These are phyloP conservation scores for Mikania micrantha DNA, from an alignment of 129 eudicot species.

Conservation along the genomic window DNA sequence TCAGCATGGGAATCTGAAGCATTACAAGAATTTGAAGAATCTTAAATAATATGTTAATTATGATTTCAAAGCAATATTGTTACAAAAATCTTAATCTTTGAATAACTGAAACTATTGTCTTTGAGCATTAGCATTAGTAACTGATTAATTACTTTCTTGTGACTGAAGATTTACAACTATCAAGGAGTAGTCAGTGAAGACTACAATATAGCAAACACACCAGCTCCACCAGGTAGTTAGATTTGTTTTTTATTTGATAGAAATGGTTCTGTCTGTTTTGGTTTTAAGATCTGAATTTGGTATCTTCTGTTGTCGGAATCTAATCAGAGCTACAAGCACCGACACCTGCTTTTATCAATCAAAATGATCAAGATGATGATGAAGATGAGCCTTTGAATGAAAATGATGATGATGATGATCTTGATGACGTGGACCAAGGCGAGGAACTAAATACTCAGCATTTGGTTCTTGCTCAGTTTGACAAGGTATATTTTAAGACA, in stretches of 20 bases:
- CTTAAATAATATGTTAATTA: neutral
- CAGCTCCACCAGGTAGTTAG: slow-evolving; percentile 71
- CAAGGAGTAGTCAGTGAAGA: slow-evolving; percentile 97
- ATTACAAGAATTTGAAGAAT: neutral
- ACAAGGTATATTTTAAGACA: slow-evolving; percentile 50
- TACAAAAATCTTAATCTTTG: neutral
- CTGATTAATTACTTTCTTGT: slow-evolving; percentile 22
- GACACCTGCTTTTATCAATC: slow-evolving; percentile 66
- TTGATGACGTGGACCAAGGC: slow-evolving; percentile 90
- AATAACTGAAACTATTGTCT: neutral
- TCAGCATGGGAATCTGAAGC: neutral
- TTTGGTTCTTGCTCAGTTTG: slow-evolving; percentile 90
- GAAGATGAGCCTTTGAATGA: slow-evolving; percentile 93
- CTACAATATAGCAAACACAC: slow-evolving; percentile 90
- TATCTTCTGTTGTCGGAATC: slow-evolving; percentile 13
- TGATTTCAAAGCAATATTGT: neutral
- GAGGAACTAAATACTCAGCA: slow-evolving; percentile 92
- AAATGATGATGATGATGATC: slow-evolving; percentile 84
- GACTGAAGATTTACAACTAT: slow-evolving; percentile 73
- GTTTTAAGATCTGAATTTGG: slow-evolving; percentile 18
- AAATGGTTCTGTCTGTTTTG: neutral
- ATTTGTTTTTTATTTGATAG: neutral
- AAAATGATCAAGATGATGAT: slow-evolving; percentile 68
- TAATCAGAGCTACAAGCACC: slow-evolving; percentile 70
- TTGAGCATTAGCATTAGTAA: neutral